phyloP scores from a whole-genome alignment of 2,329 filamentous ascomycete species.

The Elsinoe australis region DNA sequence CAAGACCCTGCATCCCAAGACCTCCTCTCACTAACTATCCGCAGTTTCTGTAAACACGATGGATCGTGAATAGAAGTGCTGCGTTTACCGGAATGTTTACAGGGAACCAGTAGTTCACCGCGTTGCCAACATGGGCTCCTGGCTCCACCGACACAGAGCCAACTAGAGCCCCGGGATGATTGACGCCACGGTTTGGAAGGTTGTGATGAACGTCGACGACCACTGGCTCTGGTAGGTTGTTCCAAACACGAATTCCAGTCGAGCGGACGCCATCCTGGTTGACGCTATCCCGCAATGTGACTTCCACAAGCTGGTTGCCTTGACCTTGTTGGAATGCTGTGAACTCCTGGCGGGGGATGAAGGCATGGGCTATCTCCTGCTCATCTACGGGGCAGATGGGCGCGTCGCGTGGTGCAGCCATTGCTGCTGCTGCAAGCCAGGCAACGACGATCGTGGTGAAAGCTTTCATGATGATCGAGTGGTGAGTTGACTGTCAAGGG shows the following conservation, averaged over 20 bases:
- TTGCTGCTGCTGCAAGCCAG: background rate
- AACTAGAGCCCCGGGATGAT: background rate
- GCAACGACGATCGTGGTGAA: background rate
- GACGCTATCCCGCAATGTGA: background rate
- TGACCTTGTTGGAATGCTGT: background rate
- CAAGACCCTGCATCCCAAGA: too few species aligned
- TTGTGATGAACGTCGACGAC: background rate
- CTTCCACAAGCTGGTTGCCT: background rate
- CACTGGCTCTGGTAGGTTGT: background rate
- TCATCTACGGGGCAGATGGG: background rate
- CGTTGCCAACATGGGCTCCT: background rate
- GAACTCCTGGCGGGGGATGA: background rate
- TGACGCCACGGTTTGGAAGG: background rate
- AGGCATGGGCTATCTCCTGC: background rate
- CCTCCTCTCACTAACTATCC: too few species aligned
- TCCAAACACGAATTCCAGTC: background rate
- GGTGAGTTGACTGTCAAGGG: background rate
- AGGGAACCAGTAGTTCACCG: background rate
- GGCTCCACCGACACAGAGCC: background rate
- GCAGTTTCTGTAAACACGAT: too few species aligned
- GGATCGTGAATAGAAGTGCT: too few species aligned
- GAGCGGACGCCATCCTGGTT: background rate
- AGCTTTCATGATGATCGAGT: background rate
- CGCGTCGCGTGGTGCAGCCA: background rate
- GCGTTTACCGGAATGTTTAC: too few species aligned